Conservation (phyloP, 1,284 basidiomycete species). For the Trichosporon sp. region DNA sequence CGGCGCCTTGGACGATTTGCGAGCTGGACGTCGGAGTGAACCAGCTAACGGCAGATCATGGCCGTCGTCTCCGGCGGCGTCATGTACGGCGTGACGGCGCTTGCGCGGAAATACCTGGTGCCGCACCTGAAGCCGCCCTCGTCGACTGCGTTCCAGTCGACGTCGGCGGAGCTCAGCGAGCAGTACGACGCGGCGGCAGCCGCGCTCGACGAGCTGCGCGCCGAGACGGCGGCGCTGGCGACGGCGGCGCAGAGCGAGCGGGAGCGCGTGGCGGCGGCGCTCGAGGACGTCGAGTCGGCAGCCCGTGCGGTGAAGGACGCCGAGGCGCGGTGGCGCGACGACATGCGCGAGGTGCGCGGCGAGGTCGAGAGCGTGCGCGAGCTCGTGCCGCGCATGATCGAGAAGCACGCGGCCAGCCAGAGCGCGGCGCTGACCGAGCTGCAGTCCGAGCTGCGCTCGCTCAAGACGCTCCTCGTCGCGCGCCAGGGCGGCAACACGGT, state of each 20-base stretch:
- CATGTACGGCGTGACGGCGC: constrained; percentile 77
- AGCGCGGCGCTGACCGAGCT: constrained; percentile 59
- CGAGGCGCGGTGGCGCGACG: constrained; percentile 74
- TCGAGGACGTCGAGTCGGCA: constrained; percentile 72
- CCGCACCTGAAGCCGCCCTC: constrained; percentile 90
- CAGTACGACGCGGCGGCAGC: constrained; percentile 92
- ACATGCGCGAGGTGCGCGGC: constrained; percentile 85
- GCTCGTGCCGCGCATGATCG: constrained; percentile 92
- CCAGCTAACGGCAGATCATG: constrained; percentile 64
- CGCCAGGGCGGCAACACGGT: constrained; percentile 52
- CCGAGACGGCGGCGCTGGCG: constrained; percentile 66
- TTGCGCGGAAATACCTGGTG: constrained; percentile 87
- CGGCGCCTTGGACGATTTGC: no score
- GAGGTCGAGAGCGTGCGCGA: constrained; percentile 74
- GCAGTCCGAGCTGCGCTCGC: constrained; percentile 89
- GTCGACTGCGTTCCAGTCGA: constrained; percentile 81
- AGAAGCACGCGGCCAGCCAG: constrained; percentile 83
- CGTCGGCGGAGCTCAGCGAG: constrained; percentile 74
- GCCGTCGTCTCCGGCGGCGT: constrained; percentile 84
- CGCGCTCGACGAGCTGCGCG: constrained; percentile 56
- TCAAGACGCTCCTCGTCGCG: constrained; percentile 87
- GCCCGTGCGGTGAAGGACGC: constrained; percentile 34
- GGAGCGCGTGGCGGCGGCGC: constrained; percentile 68
- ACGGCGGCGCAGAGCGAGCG: constrained; percentile 78
- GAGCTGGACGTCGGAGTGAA: no score